phyloP scores from a whole-genome alignment of 73 alveolate species.

The Tetrahymena malaccensis region DNA sequence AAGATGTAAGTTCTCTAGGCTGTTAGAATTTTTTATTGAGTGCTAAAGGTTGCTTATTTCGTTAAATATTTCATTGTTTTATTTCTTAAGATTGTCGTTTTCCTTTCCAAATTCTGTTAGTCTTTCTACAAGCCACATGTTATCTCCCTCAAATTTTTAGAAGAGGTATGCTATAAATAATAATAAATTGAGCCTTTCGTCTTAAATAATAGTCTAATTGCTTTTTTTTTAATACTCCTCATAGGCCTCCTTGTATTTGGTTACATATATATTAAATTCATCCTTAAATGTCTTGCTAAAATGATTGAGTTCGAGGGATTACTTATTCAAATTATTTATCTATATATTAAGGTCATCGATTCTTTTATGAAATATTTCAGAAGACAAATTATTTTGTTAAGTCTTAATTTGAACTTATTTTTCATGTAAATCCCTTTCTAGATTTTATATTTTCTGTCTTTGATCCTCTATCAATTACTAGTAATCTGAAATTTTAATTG shows the following conservation, averaged over 20 bases:
- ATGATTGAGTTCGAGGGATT: neutral
- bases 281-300: neutral
- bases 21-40: neutral
- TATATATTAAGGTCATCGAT: neutral
- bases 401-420: neutral
- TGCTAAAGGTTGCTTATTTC: neutral
- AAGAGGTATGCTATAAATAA: neutral
- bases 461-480: neutral
- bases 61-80: neutral
- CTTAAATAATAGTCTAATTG: neutral
- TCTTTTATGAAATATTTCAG: neutral
- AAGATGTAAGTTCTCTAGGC: neutral
- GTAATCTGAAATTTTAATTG: neutral
- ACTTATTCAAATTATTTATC: neutral
- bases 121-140: neutral
- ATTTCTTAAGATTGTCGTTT: neutral
- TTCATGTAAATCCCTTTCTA: neutral
- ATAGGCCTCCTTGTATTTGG: neutral
- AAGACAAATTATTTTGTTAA: neutral
- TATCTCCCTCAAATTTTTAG: neutral
- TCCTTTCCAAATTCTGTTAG: neutral
- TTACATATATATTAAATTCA: neutral
- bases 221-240: neutral
- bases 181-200: neutral
- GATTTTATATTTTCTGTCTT: neutral